Evolutionary conservation across 352 stramenopile species (phyloP).

Genomic region (Globisporangium rhizosaccharum): DNA sequence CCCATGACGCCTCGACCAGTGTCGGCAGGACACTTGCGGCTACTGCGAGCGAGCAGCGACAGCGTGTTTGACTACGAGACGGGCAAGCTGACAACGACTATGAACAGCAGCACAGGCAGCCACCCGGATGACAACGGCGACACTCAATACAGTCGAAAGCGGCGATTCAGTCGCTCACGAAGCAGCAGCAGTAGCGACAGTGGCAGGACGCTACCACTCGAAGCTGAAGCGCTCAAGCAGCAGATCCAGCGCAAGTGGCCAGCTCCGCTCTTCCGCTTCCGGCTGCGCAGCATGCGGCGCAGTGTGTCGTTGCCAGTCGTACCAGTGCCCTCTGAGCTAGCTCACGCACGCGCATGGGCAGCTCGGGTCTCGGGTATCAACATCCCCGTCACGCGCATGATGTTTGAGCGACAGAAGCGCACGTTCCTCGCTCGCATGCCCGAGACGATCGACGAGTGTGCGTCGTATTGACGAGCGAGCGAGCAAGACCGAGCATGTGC

Average conservation of each 20-base stretch:
- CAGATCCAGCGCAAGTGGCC: slow-evolving; percentile 15
- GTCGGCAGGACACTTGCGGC: no score
- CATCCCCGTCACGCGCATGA: slow-evolving; percentile 44
- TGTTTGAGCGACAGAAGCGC: slow-evolving; percentile 29
- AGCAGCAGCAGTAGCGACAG: neutral
- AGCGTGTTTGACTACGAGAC: no score
- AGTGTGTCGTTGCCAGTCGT: slow-evolving; percentile 39
- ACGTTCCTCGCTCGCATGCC: slow-evolving; percentile 32
- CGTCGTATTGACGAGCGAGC: neutral
- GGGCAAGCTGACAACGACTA: no score
- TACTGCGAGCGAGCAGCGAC: no score
- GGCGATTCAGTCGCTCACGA: neutral
- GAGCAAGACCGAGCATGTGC: no score
- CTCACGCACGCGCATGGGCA: slow-evolving; percentile 23
- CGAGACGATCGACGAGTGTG: slow-evolving; percentile 28
- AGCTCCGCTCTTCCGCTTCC: slow-evolving; percentile 27
- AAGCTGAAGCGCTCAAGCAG: slow-evolving; percentile 15
- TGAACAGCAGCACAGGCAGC: no score
- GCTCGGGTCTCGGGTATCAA: slow-evolving; percentile 41
- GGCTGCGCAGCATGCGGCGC: slow-evolving; percentile 26
- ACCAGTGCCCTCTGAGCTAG: slow-evolving; percentile 28
- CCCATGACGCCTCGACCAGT: no score
- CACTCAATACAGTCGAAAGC: neutral
- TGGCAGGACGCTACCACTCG: neutral
- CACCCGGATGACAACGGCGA: neutral